phyloP scores from a whole-genome alignment of 2,329 filamentous ascomycete genomes.

The Aspergillus pseudoglaucus region DNA sequence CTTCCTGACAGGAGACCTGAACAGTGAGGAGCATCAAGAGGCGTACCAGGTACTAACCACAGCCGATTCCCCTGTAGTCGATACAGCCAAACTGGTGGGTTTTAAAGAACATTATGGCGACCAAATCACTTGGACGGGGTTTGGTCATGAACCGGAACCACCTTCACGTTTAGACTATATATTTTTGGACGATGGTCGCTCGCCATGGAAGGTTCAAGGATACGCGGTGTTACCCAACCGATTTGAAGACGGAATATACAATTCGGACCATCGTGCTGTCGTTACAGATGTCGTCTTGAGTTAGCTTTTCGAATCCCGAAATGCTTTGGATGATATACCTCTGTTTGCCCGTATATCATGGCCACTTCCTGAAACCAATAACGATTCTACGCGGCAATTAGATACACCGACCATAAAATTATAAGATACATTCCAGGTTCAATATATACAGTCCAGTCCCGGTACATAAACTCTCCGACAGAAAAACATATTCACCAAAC shows the following conservation, averaged over 20 bases:
- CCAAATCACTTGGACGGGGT: constrained; percentile 49
- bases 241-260: constrained; percentile 51
- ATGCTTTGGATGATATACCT: neutral
- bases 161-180: constrained; percentile 48
- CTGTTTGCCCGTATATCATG: neutral
- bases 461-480: no score
- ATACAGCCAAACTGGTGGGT: constrained; percentile 33
- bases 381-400: neutral
- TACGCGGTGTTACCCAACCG: constrained; percentile 49
- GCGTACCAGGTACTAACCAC: constrained; percentile 48
- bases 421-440: no score
- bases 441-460: no score
- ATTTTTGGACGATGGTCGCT: constrained; percentile 33
- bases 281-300: constrained; percentile 42
- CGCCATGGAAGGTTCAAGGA: constrained; percentile 38
- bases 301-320: neutral
- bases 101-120: constrained; percentile 43
- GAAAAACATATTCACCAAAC: no score
- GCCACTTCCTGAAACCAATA: neutral
- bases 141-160: constrained; percentile 36
- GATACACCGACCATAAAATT: no score
- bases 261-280: constrained; percentile 53
- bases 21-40: constrained; percentile 46
- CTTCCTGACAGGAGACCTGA: constrained; percentile 52
- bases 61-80: constrained; percentile 27